phyloP scores from a whole-genome alignment of 768 basidiomycete genomes.

The Podaxis carcinomalis region DNA sequence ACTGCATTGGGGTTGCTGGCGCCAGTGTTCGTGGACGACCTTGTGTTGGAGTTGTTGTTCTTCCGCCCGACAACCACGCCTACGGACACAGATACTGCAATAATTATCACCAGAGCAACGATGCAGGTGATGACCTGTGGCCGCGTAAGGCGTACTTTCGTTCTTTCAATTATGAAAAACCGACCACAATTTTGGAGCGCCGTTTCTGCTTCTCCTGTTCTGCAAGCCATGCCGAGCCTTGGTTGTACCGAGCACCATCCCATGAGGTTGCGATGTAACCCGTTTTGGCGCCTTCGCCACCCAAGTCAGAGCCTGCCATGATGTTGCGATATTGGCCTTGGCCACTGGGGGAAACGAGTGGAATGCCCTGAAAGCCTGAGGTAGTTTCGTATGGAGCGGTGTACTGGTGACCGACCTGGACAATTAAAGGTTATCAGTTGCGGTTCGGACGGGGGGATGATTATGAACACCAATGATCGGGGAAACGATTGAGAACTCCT shows the following conservation, averaged over 20 bases:
- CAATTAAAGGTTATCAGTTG: not conserved
- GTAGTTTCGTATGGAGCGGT: not conserved
- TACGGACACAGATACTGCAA: conserved; percentile 1
- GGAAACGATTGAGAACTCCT: not conserved
- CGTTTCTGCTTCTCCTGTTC: conserved; percentile 3
- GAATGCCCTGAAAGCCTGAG: not conserved
- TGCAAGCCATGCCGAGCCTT: not conserved
- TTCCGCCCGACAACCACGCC: conserved; percentile 3
- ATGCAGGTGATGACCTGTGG: not conserved
- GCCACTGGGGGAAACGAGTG: not conserved
- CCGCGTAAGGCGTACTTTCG: not conserved
- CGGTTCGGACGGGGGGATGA: not conserved
- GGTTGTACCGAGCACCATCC: conserved; percentile 4
- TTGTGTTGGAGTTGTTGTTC: not conserved
- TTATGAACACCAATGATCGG: not conserved
- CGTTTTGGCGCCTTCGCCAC: not conserved
- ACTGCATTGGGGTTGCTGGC: conserved; percentile 13
- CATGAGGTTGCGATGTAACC: not conserved
- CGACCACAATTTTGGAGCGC: conserved; percentile 10
- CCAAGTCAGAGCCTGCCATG: not conserved
- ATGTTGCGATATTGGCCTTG: conserved; percentile 5
- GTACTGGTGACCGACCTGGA: conserved; percentile 7
- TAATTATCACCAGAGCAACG: conserved; percentile 5
- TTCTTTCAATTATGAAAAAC: not conserved
- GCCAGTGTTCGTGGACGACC: not conserved